Conservation (phyloP, 768 basidiomycete genomes). For the Leccinum olivaceopallidum region DNA sequence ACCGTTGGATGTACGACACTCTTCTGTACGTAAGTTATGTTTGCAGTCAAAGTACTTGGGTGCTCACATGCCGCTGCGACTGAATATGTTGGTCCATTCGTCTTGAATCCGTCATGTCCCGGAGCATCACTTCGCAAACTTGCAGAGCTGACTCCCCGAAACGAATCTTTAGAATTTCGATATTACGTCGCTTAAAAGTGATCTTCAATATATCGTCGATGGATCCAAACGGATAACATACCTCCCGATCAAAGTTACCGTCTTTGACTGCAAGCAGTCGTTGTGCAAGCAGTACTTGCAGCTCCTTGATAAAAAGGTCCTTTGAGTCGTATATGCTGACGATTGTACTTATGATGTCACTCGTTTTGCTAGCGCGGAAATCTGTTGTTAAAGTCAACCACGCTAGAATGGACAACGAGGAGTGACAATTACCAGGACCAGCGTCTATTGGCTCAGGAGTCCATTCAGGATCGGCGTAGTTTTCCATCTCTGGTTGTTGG, state of each 20-base stretch:
- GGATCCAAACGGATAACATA: conserved; percentile 19
- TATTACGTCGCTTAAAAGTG: conserved; percentile 70
- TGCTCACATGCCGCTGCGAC: conserved; percentile 61
- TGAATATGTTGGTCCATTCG: conserved; percentile 89
- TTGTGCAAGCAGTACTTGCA: conserved; percentile 90
- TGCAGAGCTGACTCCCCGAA: conserved; percentile 94
- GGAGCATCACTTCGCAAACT: conserved; percentile 97
- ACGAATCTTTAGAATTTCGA: conserved; percentile 92
- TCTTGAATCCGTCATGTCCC: conserved; percentile 94
- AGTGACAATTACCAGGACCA: conserved; percentile 68
- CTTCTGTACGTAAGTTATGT: conserved; percentile 36
- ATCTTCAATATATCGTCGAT: conserved; percentile 4
- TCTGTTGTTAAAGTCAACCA: conserved; percentile 45
- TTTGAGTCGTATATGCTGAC: conserved; percentile 98
- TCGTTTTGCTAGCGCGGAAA: conserved; percentile 87
- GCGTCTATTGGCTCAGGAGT: conserved; percentile 96
- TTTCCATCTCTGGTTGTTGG: conserved; percentile 75
- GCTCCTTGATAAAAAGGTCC: conserved; percentile 93
- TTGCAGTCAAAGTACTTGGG: background rate
- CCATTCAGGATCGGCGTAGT: conserved; percentile 92
- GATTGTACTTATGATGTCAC: conserved; percentile 93
- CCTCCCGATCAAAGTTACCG: conserved; percentile 74
- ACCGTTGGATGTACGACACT: conserved; percentile 83
- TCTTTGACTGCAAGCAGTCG: conserved; percentile 78
- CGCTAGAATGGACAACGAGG: background rate